Evolutionary conservation across 23 red algal species (phyloP), one percentile per base, ranked within the genome.

Genomic region (Gracilaria vermiculophylla): DNA sequence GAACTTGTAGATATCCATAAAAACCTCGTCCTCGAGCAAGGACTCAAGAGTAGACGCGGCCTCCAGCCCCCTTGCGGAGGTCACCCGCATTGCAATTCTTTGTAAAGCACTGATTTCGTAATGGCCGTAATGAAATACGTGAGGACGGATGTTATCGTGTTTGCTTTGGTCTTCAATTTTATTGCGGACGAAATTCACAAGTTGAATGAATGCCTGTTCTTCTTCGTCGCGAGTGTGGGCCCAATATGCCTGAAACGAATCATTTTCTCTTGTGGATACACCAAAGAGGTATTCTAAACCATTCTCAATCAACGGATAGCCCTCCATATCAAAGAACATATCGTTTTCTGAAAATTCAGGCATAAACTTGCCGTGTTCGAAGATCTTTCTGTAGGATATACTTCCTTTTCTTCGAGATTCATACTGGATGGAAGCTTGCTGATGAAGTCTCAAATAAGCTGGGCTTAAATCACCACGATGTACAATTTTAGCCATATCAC

Each of bases 221-320:
- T 95, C 93, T 41, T 74, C 62, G 14, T 16, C 78, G 41, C 78
- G 44, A 45, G 76, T 50, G 32, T 95, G 93, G 17, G 93, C 93
- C 93, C 93, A 95, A 78, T 52, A 84, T 4, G 55, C 54, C 23
- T 41, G n/a, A 53, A 95, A 95, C 15, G 62, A 37, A 5, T 85
- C 87, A 51, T 67, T 51, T 8, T 65, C 49, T 66, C 76, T 54
- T 1, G 55, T 53, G 12, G 33, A 62, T n/a, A 52, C 43, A 16
- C 93, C 93, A 35, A 95, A 83, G 37, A 95, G 84, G 80, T 95
- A 95, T 55, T 95, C 93, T 55, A 95, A 47, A 27, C 76, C 80
- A 31, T 42, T 79, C 7, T 62, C 85, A 64, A 79, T 60, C 20
- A 95, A 73, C 23, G 93, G 93, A 64, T 76, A 89, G 6, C 84